Evolutionary conservation across 1,284 basidiomycete species (phyloP).

Genomic region (Ceratobasidium sp.): DNA sequence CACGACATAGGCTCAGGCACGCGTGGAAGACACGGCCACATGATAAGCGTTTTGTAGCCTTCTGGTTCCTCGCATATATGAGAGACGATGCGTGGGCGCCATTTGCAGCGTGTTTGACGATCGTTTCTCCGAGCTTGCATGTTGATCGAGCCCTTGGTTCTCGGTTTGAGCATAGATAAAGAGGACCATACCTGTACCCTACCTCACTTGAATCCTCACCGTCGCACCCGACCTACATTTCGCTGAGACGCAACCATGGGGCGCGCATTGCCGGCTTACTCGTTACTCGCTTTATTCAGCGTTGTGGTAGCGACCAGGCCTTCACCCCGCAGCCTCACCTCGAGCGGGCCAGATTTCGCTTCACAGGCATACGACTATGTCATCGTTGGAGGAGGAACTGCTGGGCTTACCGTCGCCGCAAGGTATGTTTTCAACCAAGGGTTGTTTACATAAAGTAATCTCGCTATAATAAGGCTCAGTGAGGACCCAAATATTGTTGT

Average conservation of each 20-base stretch:
- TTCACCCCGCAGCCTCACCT: background rate
- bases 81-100: slow-evolving; percentile 3
- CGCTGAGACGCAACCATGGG: background rate
- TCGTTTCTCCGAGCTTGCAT: no score
- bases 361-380: slow-evolving; percentile 32
- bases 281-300: background rate
- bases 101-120: background rate
- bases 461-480: slow-evolving; percentile 1
- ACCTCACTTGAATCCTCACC: background rate
- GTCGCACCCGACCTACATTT: background rate
- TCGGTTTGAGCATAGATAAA: background rate
- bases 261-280: background rate
- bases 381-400: slow-evolving; percentile 40
- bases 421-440: background rate
- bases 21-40: background rate
- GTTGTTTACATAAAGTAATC: background rate
- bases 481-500: slow-evolving; percentile 33
- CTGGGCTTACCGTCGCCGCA: slow-evolving; percentile 37
- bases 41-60: background rate
- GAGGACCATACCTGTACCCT: background rate
- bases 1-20: slow-evolving; percentile 13
- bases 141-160: background rate
- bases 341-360: background rate
- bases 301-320: background rate
- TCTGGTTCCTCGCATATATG: slow-evolving; percentile 7